Evolutionary conservation across 305 asterid genomes (phyloP), one percentile per base, ranked within the genome.

Genomic region (Monarda citriodora): DNA sequence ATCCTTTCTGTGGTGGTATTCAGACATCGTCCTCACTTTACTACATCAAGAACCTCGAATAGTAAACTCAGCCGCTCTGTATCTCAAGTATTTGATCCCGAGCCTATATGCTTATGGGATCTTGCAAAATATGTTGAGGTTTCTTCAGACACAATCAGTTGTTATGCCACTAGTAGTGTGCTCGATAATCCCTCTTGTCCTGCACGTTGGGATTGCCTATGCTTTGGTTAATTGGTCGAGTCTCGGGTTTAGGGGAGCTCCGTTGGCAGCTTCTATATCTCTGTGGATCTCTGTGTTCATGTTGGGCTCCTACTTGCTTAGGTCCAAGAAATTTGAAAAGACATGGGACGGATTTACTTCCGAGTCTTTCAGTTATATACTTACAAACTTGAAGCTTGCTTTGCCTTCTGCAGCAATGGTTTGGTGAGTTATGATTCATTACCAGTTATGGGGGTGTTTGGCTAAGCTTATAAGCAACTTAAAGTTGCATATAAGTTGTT

Each of bases 321-420:
- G 65, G n/a, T 70, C 88, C 0, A 69, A 64, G 64, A 79, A 66
- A 52, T 82, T 88, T 46, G 69, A 63, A 65, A 53, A 68, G 1
- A 88, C 96, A 0, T 88, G 96, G 87, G 69, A 60, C 9, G 96
- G 98, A 18, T 77, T 91, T 60, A 69, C 73, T 23, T 16, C 23
- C n/a, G 91, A 83, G 68, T 70, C 81, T 0, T 76, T 77, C 37
- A 29, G 64, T 46, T 71, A 80, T 57, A 9, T 85, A 3, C 29
- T 53, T 7, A 7, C 58, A 3, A 82, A 60, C 65, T 71, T 91
- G 70, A 88, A 80, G 80, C 49, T 91, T 15, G 96, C 96, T 32
- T 55, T 91, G 70, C 98, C 98, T 37, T 83, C 95, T 60, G 96
- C 96, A 54, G 95, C 82, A 40, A 91, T 91, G 96, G 88, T 88